These are phyloP conservation scores for Diaporthe sp. DNA, from an alignment of 2,329 filamentous ascomycete genomes.

Conservation along the genomic window DNA sequence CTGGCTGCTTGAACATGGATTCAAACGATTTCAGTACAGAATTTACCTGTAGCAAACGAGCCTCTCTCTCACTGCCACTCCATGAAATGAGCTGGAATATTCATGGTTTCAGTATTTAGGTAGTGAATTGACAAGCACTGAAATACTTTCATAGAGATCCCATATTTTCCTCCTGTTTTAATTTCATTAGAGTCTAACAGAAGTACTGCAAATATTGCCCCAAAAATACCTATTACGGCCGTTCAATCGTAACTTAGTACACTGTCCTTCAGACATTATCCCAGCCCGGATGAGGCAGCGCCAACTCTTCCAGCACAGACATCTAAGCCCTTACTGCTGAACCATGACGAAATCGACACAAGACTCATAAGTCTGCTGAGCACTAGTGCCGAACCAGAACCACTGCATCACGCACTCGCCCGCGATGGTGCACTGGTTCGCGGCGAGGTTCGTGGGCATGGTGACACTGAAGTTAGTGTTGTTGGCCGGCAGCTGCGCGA, in stretches of 20 bases:
- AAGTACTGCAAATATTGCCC: not conserved
- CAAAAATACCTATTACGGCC: not conserved
- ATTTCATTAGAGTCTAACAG: not conserved
- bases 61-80: rapidly evolving
- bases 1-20: not conserved
- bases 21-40: not conserved
- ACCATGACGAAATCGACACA: constrained; percentile 50
- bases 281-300: not conserved
- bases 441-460: constrained; percentile 42
- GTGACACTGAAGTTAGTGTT: constrained; percentile 57
- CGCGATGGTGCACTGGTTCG: constrained; percentile 42
- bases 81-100: not conserved
- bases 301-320: not conserved
- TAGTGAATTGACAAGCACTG: not conserved
- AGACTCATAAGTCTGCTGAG: constrained; percentile 52
- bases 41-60: not conserved
- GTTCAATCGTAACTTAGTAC: constrained; percentile 8
- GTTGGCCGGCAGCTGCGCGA: constrained; percentile 49
- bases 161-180: not conserved
- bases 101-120: no score
- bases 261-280: not conserved
- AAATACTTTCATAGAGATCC: not conserved
- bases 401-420: constrained; percentile 55
- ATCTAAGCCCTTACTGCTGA: not conserved
- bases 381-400: constrained; percentile 53